Conservation (phyloP, 805 yeast genomes). For the Yamadazyma kitorensis region DNA sequence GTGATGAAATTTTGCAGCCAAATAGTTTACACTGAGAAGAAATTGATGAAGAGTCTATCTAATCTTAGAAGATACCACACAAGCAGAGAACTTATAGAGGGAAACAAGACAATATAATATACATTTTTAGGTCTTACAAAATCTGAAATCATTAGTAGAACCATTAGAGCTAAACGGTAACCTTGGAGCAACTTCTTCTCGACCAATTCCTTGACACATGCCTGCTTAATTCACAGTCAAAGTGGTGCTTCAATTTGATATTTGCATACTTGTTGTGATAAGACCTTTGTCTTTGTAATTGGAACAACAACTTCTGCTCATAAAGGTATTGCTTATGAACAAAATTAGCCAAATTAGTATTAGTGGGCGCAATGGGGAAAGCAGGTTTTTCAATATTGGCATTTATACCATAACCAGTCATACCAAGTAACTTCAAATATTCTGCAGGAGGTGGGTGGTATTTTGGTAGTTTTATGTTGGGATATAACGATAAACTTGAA, state of each 20-base stretch:
- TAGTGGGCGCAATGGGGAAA: slow-evolving; percentile 21
- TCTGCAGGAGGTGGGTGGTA: slow-evolving; percentile 14
- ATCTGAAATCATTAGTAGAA: too few species aligned
- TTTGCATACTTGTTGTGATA: slow-evolving; percentile 3
- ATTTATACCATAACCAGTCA: neutral
- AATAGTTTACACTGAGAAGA: too few species aligned
- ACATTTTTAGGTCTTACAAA: too few species aligned
- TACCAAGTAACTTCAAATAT: slow-evolving; percentile 1
- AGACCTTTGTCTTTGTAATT: slow-evolving; percentile 7
- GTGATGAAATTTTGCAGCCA: too few species aligned
- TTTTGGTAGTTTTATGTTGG: slow-evolving; percentile 11
- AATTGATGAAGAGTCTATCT: too few species aligned
- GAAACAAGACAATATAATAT: too few species aligned
- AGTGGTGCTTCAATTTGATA: slow-evolving; percentile 5
- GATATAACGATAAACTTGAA: too few species aligned
- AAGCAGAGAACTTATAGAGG: too few species aligned
- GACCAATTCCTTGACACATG: slow-evolving; percentile 2
- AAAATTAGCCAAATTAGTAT: slow-evolving; percentile 24
- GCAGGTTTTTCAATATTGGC: slow-evolving; percentile 13
- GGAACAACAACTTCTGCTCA: slow-evolving; percentile 2
- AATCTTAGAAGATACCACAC: too few species aligned
- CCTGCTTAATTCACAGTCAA: slow-evolving; percentile 6
- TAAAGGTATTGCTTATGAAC: slow-evolving; percentile 21
- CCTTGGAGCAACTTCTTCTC: too few species aligned
- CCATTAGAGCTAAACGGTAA: too few species aligned